Evolutionary conservation across 176 grass and related monocot species (phyloP), one percentile per base, ranked within the genome.

Genomic region (Paspalum notatum): DNA sequence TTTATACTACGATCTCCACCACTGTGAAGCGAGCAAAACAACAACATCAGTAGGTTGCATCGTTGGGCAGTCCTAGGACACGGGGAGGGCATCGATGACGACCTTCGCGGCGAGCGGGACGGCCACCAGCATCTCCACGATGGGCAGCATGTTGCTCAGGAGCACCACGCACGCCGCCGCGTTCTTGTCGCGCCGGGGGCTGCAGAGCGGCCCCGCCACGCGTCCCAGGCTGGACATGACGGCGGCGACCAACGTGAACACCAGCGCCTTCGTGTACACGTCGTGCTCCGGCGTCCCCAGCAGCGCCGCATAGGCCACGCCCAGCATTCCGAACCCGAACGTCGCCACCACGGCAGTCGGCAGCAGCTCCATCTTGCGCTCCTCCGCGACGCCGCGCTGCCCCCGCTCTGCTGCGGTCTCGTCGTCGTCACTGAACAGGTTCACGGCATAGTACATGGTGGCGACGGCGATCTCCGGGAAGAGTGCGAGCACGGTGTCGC

Each of bases 321-420:
- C 82, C 20, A 85, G 82, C 82, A 85, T 85, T 25, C 64, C 82
- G 44, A 85, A 85, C 14, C 82, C 65, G 32, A 85, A 78, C 82
- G 74, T 85, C n/a, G 74, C 82, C 44, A 85, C 82, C 13, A 85
- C 74, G 27, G 66, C 65, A 7, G 65, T 70, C 82, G 82, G 82
- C 14, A 85, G 2, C 32, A 78, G 17, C 74, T 85, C 82, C 82
- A 20, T 52, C 65, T 43, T 61, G 42, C 16, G 40, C 62, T 58
- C 72, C 62, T 58, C 62, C 25, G 0, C 62, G 9, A 1, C 26
- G 52, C 25, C 44, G 0, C 4, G 11, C 16, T 11, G 81, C 38
- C 49, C 46, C 81, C 15, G 40, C 65, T 51, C 21, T 58, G 21
- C 45, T 3, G 68, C 27, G 2, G 44, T 7, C 12, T 57, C 55